Base-by-base conservation (phyloP, 441 rosid species). In the Gossypium trilobum region DNA sequence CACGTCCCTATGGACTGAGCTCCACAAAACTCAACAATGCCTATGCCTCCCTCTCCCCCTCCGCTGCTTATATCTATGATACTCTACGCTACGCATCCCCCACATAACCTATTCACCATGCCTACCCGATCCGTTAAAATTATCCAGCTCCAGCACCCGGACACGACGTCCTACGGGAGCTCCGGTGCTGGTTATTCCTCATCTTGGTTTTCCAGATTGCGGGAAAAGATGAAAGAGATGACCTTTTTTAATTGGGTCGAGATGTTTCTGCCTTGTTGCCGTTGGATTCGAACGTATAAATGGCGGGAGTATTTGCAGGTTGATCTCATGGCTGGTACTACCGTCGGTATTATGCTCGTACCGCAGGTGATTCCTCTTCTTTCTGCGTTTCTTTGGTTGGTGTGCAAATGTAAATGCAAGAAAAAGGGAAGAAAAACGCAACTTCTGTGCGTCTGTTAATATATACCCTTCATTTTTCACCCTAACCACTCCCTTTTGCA, bases 301-400 rank as follows among this genome's bases (percentile, higher is more conserved):
- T 89, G 95, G 95, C 85, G 86, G 3, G 89, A 93, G 56, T 83
- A 88, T 76, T 80, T 89, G 31, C 92, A 86, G 85, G 68, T 80
- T 60, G 98, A 93, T 86, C 91, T 93, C 71, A 82, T 88, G 88
- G 95, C 98, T 17, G 98, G 98, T 31, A 72, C 75, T 72, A 91
- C 98, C 82, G 91, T 89, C 66, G 98, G 92, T 57, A 64, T 93
- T 48, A 93, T 93, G 98, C 97, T 93, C 22, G 97, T 93, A n/a
- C 98, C 98, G 6, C 98, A 93, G 97, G 98, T 91, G 55, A 81
- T 77, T 79, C 58, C 23, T 56, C n/a, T 42, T 52, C 50, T 23
- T 5, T 10, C 31, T 22, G 10, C 22, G 8, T 22, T 31, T 31
- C 39, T 31, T 31, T 31, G 39, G 39, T 5, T 31, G 39, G 8